phyloP scores from a whole-genome alignment of 2,329 filamentous ascomycete species.

The Hirsutella minnesotensis region DNA sequence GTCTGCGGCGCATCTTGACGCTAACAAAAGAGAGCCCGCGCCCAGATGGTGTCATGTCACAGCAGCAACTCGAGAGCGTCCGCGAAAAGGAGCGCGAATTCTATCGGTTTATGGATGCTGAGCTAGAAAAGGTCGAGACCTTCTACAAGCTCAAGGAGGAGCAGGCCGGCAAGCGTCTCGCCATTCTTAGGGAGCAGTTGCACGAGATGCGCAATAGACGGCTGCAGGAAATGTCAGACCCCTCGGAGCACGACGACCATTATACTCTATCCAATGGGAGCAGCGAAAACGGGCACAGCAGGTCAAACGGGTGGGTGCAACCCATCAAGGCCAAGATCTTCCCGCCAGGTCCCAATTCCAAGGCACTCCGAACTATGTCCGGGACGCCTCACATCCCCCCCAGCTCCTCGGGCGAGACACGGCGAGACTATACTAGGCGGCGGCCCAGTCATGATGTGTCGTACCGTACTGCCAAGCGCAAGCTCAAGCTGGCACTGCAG shows the following conservation, averaged over 20 bases:
- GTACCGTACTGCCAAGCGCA: constrained; percentile 79
- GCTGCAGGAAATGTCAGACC: constrained; percentile 52
- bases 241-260: constrained; percentile 20
- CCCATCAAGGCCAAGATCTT: constrained; percentile 43
- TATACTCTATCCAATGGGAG: constrained; percentile 9
- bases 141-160: constrained; percentile 87
- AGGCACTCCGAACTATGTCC: constrained; percentile 43
- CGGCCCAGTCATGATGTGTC: constrained; percentile 48
- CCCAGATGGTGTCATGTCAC: constrained; percentile 27
- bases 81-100: constrained; percentile 73
- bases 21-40: constrained; percentile 5
- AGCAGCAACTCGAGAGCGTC: constrained; percentile 45
- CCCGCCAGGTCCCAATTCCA: constrained; percentile 47
- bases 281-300: constrained; percentile 15
- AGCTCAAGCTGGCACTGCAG: constrained; percentile 80
- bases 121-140: constrained; percentile 81
- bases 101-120: constrained; percentile 68
- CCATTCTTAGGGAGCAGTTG: constrained; percentile 66
- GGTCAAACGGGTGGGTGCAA: constrained; percentile 30
- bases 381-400: constrained; percentile 31
- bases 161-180: constrained; percentile 64
- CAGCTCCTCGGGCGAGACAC: constrained; percentile 17
- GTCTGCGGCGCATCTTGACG: constrained; percentile 23
- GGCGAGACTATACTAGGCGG: constrained; percentile 39
- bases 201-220: constrained; percentile 86